Percentiles rank a stretch among this genome's conserved stretches.
Conservation (phyloP, 371 early-diverging fungal genomes). For the Neoconidiobolus thromboides region DNA sequence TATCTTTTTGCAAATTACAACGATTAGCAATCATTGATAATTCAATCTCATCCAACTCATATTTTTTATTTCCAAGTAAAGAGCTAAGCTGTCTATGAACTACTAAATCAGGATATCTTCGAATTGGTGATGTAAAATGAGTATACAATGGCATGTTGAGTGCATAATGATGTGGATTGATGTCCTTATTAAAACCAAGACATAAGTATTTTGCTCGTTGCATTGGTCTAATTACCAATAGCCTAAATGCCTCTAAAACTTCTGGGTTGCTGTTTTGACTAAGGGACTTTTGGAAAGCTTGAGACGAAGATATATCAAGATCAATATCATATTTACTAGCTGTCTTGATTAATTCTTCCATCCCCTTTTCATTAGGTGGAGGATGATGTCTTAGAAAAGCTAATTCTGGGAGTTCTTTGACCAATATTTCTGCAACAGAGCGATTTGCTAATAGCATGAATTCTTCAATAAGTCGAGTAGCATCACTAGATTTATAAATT, state of each 20-base stretch:
- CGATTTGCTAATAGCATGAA: slow-evolving; percentile 99
- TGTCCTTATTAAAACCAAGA: slow-evolving; percentile 46
- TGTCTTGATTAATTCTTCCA: too few relatives aligned
- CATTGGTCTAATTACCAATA: slow-evolving; percentile 54
- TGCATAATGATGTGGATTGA: slow-evolving; percentile 54
- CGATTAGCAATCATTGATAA: slow-evolving; percentile 34
- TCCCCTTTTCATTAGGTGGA: slow-evolving; percentile 17
- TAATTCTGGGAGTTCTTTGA: slow-evolving; percentile 60
- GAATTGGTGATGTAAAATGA: slow-evolving; percentile 97
- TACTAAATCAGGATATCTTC: slow-evolving; percentile 96
- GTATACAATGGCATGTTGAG: slow-evolving; percentile 78
- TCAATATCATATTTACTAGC: background rate
- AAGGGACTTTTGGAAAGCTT: background rate
- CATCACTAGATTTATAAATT: slow-evolving; percentile 79
- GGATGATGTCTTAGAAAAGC: slow-evolving; percentile 86
- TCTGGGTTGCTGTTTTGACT: background rate
- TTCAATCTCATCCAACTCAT: background rate
- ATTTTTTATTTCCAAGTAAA: slow-evolving; percentile 14
- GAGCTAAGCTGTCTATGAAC: slow-evolving; percentile 82
- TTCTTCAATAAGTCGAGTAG: slow-evolving; percentile 96
- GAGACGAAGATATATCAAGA: background rate
- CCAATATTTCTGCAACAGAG: slow-evolving; percentile 83
- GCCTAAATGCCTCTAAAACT: background rate
- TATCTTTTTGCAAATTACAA: slow-evolving; percentile 66
- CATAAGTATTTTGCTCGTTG: slow-evolving; percentile 90